phyloP scores from a whole-genome alignment of 179 eudicot genomes.

The Spergularia azorica region DNA sequence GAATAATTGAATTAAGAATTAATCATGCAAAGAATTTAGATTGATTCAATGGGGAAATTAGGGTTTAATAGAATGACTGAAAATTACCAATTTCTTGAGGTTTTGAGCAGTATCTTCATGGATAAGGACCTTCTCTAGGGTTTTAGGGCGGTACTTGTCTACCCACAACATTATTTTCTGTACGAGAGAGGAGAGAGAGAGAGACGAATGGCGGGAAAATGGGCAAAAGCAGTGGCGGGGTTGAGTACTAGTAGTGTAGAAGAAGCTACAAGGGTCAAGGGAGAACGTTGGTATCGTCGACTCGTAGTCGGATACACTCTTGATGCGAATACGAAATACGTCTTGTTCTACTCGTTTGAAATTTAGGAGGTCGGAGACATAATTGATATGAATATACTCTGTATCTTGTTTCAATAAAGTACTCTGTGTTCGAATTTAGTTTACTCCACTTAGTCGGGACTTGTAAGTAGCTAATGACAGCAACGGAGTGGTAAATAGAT shows the following conservation, averaged over 20 bases:
- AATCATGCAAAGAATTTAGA: neutral
- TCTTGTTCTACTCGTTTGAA: no score
- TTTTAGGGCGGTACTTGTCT: constrained; percentile 94
- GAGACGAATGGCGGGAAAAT: constrained; percentile 17
- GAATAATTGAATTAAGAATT: neutral
- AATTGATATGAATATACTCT: no score
- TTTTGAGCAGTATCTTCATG: constrained; percentile 79
- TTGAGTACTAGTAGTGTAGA: neutral
- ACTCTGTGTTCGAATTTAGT: no score
- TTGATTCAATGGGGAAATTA: neutral
- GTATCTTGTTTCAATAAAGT: no score
- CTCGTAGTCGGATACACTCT: no score
- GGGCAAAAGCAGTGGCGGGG: neutral
- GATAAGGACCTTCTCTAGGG: constrained; percentile 84
- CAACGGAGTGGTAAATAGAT: no score
- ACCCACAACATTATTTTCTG: constrained; percentile 84
- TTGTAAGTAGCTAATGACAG: no score
- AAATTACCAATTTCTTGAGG: constrained; percentile 76
- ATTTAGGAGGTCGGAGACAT: no score
- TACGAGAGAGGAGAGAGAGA: neutral
- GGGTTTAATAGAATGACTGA: neutral
- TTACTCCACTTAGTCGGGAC: no score
- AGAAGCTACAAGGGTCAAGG: no score
- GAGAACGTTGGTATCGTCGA: no score
- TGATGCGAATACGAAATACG: no score